Base-by-base conservation (phyloP, 305 asterid species). In the Rubia balearica region DNA sequence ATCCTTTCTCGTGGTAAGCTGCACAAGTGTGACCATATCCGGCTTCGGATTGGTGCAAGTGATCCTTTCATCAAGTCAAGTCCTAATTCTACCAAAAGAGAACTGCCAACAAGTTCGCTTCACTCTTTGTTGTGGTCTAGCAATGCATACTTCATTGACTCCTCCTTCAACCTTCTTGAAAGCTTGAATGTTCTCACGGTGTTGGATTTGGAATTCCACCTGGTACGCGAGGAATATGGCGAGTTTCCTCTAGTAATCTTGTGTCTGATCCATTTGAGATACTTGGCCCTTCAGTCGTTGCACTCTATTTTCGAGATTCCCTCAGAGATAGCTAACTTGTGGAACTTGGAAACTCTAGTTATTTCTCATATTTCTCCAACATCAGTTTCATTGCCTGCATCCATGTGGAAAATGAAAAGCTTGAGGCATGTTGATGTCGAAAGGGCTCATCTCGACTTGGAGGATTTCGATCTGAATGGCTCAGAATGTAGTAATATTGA, bases 331-430 rank as follows among this genome's bases (percentile, higher is more conserved):
- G 48, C 68, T 40, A 14, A 63, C 8, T 21, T 63, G 5, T 63
- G 48, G 68, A 40, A 63, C 24, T 38, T 63, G 27, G 46, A 63
- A 63, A 63, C 56, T 19, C 56, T 49, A 0, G 8, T 49, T 10
- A 14, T 49, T n/a, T 36, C 22, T 63, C 22, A 36, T 38, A 16
- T 49, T 16, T 49, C 56, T 49, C 0, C 21, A 49, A 49, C 19
- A 13, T 1, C n/a, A n/a, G 3, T 38, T 38, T 9, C 10, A 17
- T 6, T 63, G 43, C 61, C 70, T 11, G 3, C 75, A 60, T 0
- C 78, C 83, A 10, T 45, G 7, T 53, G 21, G 48, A 8, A 3
- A 10, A 63, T 33, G 68, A 63, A 63, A 63, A 63, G 68, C 43
- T 36, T 63, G 22, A 63, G 68, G 24, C 68, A 63, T 40, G 68